Base-by-base conservation (phyloP, 371 early-diverging fungal genomes). In the Mycotypha africana region DNA sequence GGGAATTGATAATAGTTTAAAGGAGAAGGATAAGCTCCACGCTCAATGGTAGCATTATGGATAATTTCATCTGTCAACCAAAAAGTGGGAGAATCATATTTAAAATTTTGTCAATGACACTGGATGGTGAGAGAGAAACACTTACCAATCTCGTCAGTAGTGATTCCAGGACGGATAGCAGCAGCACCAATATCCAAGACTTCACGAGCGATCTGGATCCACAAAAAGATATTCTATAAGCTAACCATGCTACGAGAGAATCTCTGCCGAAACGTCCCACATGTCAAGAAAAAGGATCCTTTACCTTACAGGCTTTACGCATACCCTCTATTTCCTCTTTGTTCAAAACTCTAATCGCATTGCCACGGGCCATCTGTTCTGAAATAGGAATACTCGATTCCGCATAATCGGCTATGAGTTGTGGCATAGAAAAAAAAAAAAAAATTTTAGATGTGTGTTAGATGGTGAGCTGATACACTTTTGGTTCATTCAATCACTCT, bases 1-100 rank as follows among this genome's bases (percentile, higher is more conserved):
- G 95, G 95, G 60, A 93, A 95, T 16, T 84, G 76, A 61, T 87
- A 78, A 74, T 96, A 95, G 76, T 95, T 95, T 45, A 96, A 70
- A 23, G 96, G 93, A 0, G 95, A 95, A 24, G 98, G 98, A 62
- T 98, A 98, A 6, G 83, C 82, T 26, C 82, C 78, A 25, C 91
- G 83, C 49, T 84, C 85, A 46, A 97, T 80, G 22, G 84, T 85
- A 21, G 89, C 93, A 49, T 86, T 85, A 59, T 95, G 96, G 19
- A 94, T 79, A 42, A 87, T 79, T 21, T 82, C 61, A 66, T 98
- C 93, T 56, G 55, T 49, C 20, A 17, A n/a, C n/a, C n/a, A n/a
- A n/a, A n/a, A n/a, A n/a, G n/a, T n/a, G n/a, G n/a, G n/a, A n/a
- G n/a, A n/a, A n/a, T n/a, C n/a, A n/a, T n/a, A n/a, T n/a, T n/a